phyloP scores from a whole-genome alignment of 2,329 filamentous ascomycete genomes.

The Phialophora macrospora region DNA sequence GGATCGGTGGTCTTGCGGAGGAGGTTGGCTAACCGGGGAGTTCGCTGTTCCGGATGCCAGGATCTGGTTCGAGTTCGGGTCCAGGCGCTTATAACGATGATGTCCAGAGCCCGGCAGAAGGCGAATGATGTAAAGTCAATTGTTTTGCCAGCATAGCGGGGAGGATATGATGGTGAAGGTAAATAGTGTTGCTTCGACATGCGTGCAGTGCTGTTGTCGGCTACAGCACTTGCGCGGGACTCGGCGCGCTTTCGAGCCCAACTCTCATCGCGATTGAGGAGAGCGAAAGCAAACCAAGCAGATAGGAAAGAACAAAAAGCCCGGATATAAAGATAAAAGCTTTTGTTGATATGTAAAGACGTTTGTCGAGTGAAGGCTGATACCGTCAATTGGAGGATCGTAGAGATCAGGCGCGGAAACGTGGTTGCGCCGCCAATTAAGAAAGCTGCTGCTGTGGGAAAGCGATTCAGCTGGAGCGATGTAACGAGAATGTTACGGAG shows the following conservation, averaged over 20 bases:
- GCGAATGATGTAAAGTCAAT: conserved; percentile 84
- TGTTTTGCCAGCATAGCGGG: conserved; percentile 68
- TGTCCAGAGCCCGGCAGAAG: conserved; percentile 71
- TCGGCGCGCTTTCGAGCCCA: conserved; percentile 35
- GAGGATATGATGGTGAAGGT: conserved; percentile 35
- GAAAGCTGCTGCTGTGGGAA: conserved; percentile 50
- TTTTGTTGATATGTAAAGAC: conserved; percentile 1
- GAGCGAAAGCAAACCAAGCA: conserved; percentile 55
- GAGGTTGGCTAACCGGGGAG: conserved; percentile 48
- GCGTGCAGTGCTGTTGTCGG: conserved; percentile 17
- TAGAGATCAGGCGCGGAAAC: conserved; percentile 45
- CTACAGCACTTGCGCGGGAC: conserved; percentile 28
- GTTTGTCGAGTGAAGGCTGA: conserved; percentile 23
- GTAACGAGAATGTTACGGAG: conserved; percentile 35
- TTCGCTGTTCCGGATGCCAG: conserved; percentile 34
- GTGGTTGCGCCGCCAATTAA: conserved; percentile 59
- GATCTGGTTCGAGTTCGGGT: conserved; percentile 48
- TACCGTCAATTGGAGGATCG: conserved; percentile 40
- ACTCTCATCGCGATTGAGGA: conserved; percentile 50
- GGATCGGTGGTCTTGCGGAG: conserved; percentile 63
- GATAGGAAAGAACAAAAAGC: conserved; percentile 55
- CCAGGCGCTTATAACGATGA: conserved; percentile 71
- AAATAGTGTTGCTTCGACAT: conserved; percentile 31
- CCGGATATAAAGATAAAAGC: conserved; percentile 32
- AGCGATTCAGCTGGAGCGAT: conserved; percentile 39